phyloP scores from a whole-genome alignment of 352 stramenopile species.

The Elongisporangium undulatum region DNA sequence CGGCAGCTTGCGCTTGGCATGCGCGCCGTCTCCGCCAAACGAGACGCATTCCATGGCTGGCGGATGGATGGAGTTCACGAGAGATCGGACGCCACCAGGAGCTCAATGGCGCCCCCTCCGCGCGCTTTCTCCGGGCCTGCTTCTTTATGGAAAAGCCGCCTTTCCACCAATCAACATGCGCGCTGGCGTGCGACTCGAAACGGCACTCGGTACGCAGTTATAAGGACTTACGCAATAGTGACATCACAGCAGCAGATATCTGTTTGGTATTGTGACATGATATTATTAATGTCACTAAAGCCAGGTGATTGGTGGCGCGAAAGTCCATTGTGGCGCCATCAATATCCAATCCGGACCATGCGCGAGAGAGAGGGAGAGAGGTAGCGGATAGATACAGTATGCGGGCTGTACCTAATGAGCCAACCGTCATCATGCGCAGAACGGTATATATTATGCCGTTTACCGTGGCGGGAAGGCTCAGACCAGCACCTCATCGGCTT shows the following conservation, averaged over 20 bases:
- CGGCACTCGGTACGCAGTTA: neutral
- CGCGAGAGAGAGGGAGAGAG: neutral
- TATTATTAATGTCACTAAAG: neutral
- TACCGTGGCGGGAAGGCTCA: neutral
- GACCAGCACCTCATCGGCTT: neutral
- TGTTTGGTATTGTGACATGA: neutral
- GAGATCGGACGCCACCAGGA: neutral
- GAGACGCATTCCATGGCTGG: neutral
- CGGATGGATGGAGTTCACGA: neutral
- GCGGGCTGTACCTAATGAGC: neutral
- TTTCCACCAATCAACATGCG: neutral
- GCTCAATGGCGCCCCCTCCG: neutral
- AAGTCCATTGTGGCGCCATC: neutral
- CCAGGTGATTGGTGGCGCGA: neutral
- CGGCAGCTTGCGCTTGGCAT: constrained; percentile 72
- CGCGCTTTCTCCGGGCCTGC: neutral
- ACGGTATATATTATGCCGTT: neutral
- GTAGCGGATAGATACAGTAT: neutral
- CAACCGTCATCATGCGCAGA: neutral
- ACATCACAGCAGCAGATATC: neutral
- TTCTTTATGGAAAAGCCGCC: neutral
- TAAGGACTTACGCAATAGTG: neutral
- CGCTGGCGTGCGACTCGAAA: neutral
- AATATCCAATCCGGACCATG: neutral
- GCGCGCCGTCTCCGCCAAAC: constrained; percentile 25